These are phyloP conservation scores for Lumnitzera littorea DNA, from an alignment of 345 rosid genomes.

Conservation along the genomic window DNA sequence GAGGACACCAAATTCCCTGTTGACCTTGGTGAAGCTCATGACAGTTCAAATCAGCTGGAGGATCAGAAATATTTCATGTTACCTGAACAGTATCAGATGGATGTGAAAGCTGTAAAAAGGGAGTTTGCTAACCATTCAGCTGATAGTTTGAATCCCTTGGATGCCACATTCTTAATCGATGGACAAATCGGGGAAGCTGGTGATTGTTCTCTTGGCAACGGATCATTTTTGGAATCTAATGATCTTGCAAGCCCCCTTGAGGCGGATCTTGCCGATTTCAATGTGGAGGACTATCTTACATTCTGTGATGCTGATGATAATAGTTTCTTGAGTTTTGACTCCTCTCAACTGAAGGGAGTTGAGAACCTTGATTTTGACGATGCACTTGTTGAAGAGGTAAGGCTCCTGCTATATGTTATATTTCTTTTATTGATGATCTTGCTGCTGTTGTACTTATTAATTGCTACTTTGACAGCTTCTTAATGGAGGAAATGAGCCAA, in stretches of 20 bases:
- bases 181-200: slow-evolving; percentile 42
- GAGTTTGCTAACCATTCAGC: slow-evolving; percentile 30
- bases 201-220: slow-evolving; percentile 38
- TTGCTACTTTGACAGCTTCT: slow-evolving; percentile 23
- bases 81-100: slow-evolving; percentile 30
- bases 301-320: slow-evolving; percentile 57
- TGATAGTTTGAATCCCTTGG: slow-evolving; percentile 25
- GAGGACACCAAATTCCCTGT: slow-evolving; percentile 44
- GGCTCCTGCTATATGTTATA: neutral
- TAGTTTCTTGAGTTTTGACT: slow-evolving; percentile 41
- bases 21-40: slow-evolving; percentile 20
- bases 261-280: slow-evolving; percentile 35
- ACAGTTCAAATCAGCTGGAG: slow-evolving; percentile 16
- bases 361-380: neutral
- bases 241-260: slow-evolving; percentile 49
- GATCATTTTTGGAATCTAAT: slow-evolving; percentile 49
- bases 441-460: slow-evolving; percentile 3
- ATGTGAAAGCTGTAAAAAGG: slow-evolving; percentile 29
- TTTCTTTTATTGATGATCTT: slow-evolving; percentile 1
- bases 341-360: slow-evolving; percentile 28
- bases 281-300: slow-evolving; percentile 63
- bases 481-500: slow-evolving; percentile 35
- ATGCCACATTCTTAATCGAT: slow-evolving; percentile 24
- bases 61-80: slow-evolving; percentile 28
- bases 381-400: slow-evolving; percentile 6